A percentile compares a stretch with the other conserved stretches of the same genome.
phyloP scores from a whole-genome alignment of 108 stramenopile genomes.

The Chaetoceros tenuissimus region DNA sequence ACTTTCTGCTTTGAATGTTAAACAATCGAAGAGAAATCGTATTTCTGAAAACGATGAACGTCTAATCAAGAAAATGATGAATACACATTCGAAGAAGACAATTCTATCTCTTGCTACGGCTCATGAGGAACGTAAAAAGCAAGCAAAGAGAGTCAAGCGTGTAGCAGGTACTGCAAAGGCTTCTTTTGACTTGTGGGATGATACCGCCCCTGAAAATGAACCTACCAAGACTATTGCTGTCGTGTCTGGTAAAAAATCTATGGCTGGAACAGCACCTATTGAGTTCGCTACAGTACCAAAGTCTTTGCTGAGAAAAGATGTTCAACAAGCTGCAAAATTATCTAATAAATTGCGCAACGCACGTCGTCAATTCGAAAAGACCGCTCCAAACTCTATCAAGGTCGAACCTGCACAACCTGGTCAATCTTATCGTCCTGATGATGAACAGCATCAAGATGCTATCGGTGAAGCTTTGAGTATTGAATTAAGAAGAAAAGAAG shows the following conservation, averaged over 20 bases:
- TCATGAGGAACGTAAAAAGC: slow-evolving; percentile 15
- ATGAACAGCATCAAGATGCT: slow-evolving; percentile 50
- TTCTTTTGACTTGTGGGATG: slow-evolving; percentile 71
- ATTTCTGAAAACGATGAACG: slow-evolving; percentile 43
- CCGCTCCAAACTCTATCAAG: slow-evolving; percentile 23
- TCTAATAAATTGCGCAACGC: slow-evolving; percentile 25
- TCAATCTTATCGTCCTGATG: slow-evolving; percentile 79
- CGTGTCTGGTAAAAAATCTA: slow-evolving; percentile 1
- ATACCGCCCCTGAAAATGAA: slow-evolving; percentile 4
- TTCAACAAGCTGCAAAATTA: slow-evolving; percentile 9
- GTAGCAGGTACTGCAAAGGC: slow-evolving; percentile 30
- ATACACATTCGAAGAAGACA: slow-evolving; percentile 28
- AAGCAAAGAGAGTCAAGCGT: slow-evolving; percentile 20
- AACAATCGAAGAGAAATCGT: slow-evolving; percentile 7
- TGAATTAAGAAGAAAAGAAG: slow-evolving; percentile 63
- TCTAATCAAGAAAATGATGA: slow-evolving; percentile 40
- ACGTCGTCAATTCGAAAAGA: slow-evolving; percentile 13
- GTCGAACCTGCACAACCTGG: slow-evolving; percentile 66
- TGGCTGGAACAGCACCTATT: slow-evolving; percentile 7
- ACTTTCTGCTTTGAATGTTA: slow-evolving; percentile 13
- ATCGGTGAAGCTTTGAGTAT: slow-evolving; percentile 59
- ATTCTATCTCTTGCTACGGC: slow-evolving; percentile 20
- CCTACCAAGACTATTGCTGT: background rate
- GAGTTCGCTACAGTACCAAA: background rate
- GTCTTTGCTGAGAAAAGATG: background rate